Base-by-base conservation (phyloP, 257 asterid species). In the Asclepias syriaca region DNA sequence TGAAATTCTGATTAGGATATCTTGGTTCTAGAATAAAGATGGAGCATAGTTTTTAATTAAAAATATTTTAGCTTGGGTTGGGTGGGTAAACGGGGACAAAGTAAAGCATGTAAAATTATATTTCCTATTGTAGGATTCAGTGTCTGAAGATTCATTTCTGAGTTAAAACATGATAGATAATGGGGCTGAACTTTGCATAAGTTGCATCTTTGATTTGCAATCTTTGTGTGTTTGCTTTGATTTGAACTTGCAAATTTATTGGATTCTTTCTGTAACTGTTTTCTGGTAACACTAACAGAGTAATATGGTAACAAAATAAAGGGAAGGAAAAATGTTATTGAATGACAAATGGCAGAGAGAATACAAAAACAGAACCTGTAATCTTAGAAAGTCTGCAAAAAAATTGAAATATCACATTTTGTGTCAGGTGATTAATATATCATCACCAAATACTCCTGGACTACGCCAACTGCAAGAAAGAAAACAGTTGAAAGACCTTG, bases 391-490 rank as follows among this genome's bases (percentile, higher is more conserved):
- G 48, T 43, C 11, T 43, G 48, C 48, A 43, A 43, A 43, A 8
- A 39, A 11, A 14, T 64, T 19, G 19, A 64, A 18, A 64, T 64
- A 64, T 15, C 45, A 64, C n/a, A 61, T 78, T 55, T 37, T 19
- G 3, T 19, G 74, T 60, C 75, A 92, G 99, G 99, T 95, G 73
- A 81, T 95, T 81, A 95, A 95, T 79, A 84, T 95, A 66, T 95
- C 98, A 54, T 95, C 99, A 39, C 98, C 98, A 9, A 95, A 95
- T 75, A 95, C 99, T 64, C 99, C 99, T 46, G 99, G 99, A 70
- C 74, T 95, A 80, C 88, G 98, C 83, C 98, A 95, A 68, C 97
- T 95, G 72, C 99, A 95, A 80, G 99, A 97, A 71, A 87, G 99
- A 75, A 92, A 90, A 66, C 99, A 95, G 76, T 79, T 95, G 84